Conservation (phyloP, 495 filamentous ascomycete genomes). For the Pyrenula aspistea region DNA sequence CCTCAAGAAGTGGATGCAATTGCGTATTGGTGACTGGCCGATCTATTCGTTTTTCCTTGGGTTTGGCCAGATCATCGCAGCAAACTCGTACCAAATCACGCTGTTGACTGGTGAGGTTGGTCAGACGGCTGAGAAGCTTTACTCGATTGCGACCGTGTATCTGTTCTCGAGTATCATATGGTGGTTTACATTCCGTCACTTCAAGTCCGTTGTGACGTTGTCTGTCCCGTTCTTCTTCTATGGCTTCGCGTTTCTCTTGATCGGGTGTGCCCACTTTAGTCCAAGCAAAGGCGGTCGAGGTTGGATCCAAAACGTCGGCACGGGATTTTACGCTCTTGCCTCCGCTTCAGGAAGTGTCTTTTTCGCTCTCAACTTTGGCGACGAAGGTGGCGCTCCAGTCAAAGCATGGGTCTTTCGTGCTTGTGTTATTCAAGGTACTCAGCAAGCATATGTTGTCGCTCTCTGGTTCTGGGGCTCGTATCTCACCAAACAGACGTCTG, state of each 20-base stretch:
- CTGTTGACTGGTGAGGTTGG: conserved; percentile 54
- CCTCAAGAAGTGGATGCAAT: conserved; percentile 39
- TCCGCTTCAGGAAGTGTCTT: conserved; percentile 38
- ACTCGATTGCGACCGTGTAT: conserved; percentile 55
- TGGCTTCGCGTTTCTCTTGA: conserved; percentile 51
- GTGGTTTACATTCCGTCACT: conserved; percentile 53
- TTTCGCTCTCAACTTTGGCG: conserved; percentile 40
- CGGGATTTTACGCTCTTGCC: conserved; percentile 32
- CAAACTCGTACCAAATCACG: conserved; percentile 64
- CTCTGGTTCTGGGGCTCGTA: conserved; percentile 41
- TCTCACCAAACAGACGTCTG: conserved; percentile 22
- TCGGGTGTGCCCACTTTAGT: conserved; percentile 52
- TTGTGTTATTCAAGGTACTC: conserved; percentile 37
- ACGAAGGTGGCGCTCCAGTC: conserved; percentile 34
- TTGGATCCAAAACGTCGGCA: conserved; percentile 38
- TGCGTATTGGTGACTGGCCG: conserved; percentile 52
- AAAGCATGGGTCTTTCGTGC: conserved; percentile 41
- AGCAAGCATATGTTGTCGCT: conserved; percentile 37
- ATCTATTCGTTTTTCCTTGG: conserved; percentile 57
- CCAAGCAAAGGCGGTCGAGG: conserved; percentile 25
- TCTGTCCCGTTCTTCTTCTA: conserved; percentile 52
- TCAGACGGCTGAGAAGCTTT: conserved; percentile 49
- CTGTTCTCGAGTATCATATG: conserved; percentile 48
- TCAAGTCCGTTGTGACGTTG: conserved; percentile 49
- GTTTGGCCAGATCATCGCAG: conserved; percentile 57